phyloP scores from a whole-genome alignment of 371 early-diverging fungal genomes.

The Rhizopus stolonifer region DNA sequence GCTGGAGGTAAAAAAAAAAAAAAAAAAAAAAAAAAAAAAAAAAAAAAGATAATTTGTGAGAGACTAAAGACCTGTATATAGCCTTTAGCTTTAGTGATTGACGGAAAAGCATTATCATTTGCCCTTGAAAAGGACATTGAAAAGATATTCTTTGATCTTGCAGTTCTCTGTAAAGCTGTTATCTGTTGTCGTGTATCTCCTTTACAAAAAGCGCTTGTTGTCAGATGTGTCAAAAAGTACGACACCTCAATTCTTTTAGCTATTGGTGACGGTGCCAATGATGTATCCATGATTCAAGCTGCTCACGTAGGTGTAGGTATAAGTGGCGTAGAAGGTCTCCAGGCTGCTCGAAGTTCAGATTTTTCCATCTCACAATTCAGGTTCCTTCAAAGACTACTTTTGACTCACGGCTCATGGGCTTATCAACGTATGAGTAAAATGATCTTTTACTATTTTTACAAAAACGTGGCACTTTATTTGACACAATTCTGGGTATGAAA shows the following conservation, averaged over 20 bases:
- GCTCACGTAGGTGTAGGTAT: conserved; percentile 98
- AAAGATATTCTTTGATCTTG: conserved; percentile 68
- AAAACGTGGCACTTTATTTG: conserved; percentile 93
- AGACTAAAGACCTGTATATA: conserved; percentile 2
- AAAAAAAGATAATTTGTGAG: conserved; percentile 20
- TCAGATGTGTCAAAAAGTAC: conserved; percentile 79
- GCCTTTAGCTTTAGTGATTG: conserved; percentile 68
- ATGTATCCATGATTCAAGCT: conserved; percentile 97
- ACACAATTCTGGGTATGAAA: conserved; percentile 92
- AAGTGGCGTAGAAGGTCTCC: conserved; percentile 95
- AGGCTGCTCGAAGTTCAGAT: conserved; percentile 95
- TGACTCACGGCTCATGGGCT: conserved; percentile 93
- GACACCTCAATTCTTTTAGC: conserved; percentile 77
- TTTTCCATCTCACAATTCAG: conserved; percentile 94
- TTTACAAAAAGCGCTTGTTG: conserved; percentile 89
- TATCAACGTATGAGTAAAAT: conserved; percentile 87
- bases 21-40: conserved; percentile 5
- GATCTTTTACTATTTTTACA: conserved; percentile 91
- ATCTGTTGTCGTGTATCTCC: conserved; percentile 94
- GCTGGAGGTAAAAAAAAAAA: conserved; percentile 41
- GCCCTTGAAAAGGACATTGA: conserved; percentile 68
- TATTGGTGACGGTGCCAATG: conserved; percentile 98
- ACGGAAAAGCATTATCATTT: conserved; percentile 65
- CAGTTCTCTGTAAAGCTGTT: conserved; percentile 78
- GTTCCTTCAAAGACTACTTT: conserved; percentile 79